Evolutionary conservation across 2,329 filamentous ascomycete species (phyloP).

Genomic region (Talaromyces verruculosus): DNA sequence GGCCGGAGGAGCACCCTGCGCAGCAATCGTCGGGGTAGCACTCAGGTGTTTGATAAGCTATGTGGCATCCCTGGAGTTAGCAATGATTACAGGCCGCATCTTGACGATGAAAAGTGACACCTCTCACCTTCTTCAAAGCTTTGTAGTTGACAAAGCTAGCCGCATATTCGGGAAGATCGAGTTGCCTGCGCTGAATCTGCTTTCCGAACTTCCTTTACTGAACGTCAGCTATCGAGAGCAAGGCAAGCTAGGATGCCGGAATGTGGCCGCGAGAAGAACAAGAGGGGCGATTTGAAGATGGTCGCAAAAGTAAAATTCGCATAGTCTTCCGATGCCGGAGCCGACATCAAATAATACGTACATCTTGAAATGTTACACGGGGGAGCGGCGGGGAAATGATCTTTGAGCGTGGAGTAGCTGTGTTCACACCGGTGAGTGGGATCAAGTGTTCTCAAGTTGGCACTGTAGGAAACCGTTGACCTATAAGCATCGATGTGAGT

Average conservation of each 20-base stretch:
- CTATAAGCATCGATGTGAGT: neutral
- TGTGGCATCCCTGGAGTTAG: constrained; percentile 23
- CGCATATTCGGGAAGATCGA: constrained; percentile 98
- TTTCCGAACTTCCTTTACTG: constrained; percentile 94
- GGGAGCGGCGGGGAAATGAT: neutral
- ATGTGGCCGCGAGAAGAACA: constrained; percentile 5
- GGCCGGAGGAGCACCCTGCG: constrained; percentile 61
- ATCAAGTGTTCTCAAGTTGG: neutral
- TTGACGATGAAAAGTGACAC: neutral
- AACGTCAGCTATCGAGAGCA: constrained; percentile 14
- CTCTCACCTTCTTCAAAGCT: constrained; percentile 85
- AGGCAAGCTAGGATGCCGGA: constrained; percentile 2
- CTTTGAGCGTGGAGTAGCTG: neutral
- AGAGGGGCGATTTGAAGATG: neutral
- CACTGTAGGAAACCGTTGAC: neutral
- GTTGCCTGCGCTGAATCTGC: constrained; percentile 97
- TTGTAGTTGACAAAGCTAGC: constrained; percentile 99
- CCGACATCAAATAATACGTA: constrained; percentile 13
- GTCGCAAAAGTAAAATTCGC: neutral
- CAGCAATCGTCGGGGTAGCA: constrained; percentile 78
- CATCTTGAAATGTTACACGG: constrained; percentile 16
- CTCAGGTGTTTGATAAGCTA: constrained; percentile 98
- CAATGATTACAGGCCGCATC: constrained; percentile 17
- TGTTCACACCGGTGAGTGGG: neutral
- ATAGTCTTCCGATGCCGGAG: constrained; percentile 1